Percentiles rank a stretch among this genome's conserved stretches.
phyloP scores from a whole-genome alignment of 2,329 filamentous ascomycete species.

The Aspergillus nomiae region DNA sequence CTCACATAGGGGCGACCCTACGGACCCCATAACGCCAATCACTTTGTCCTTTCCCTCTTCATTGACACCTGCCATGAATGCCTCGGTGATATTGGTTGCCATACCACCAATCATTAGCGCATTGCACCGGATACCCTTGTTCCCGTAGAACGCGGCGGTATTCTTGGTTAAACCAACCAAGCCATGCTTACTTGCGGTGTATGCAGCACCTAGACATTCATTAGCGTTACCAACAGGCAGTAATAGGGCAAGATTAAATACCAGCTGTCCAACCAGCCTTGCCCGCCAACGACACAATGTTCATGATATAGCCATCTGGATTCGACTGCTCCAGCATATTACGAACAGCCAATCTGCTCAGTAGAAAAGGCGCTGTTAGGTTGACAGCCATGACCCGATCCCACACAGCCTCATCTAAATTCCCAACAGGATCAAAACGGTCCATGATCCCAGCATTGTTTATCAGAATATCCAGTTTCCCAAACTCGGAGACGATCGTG shows the following conservation, averaged over 20 bases:
- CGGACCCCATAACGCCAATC: conserved; percentile 14
- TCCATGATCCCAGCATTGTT: conserved; percentile 64
- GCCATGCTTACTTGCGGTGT: conserved; percentile 58
- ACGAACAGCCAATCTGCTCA: conserved; percentile 54
- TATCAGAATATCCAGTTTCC: conserved; percentile 58
- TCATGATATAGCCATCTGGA: conserved; percentile 53
- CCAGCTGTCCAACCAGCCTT: conserved; percentile 45
- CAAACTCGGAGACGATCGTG: conserved; percentile 37
- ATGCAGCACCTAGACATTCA: conserved; percentile 45
- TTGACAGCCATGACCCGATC: conserved; percentile 59
- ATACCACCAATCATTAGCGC: conserved; percentile 58
- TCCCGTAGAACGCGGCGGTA: conserved; percentile 59
- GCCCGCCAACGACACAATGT: conserved; percentile 54
- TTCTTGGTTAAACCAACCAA: conserved; percentile 59
- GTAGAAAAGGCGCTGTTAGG: conserved; percentile 57
- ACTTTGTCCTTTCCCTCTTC: conserved; percentile 26
- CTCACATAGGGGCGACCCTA: conserved; percentile 23
- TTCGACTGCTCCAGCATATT: conserved; percentile 44
- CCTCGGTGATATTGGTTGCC: conserved; percentile 57
- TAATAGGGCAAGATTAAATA: conserved; percentile 21
- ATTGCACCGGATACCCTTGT: conserved; percentile 56
- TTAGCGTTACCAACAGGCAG: not conserved
- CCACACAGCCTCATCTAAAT: conserved; percentile 51
- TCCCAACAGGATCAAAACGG: conserved; percentile 55
- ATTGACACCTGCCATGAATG: conserved; percentile 36